phyloP scores from a whole-genome alignment of 2,329 filamentous ascomycete species.

The Beauveria australis region DNA sequence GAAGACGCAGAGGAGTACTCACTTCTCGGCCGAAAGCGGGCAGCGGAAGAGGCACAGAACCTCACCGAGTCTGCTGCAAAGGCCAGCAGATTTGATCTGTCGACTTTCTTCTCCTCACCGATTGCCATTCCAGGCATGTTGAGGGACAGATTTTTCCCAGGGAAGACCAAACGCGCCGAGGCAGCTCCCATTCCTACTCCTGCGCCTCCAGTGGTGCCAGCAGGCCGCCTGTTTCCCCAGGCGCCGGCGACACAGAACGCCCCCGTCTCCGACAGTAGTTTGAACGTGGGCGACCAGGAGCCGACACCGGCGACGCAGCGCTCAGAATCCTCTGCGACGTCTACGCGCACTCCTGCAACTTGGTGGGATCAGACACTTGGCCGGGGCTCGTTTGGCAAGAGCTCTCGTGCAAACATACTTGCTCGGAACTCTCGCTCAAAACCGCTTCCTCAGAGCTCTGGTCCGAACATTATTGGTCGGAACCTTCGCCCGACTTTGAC shows the following conservation, averaged over 20 bases:
- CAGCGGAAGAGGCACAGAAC: slow-evolving; percentile 14
- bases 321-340: too few species aligned
- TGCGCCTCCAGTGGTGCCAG: slow-evolving; percentile 19
- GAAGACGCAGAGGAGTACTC: slow-evolving; percentile 34
- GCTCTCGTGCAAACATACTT: too few species aligned
- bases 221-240: slow-evolving; percentile 34
- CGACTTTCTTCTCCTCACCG: slow-evolving; percentile 52
- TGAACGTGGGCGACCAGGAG: too few species aligned
- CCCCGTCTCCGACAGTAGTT: not conserved
- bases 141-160: slow-evolving; percentile 23
- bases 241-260: slow-evolving; percentile 9
- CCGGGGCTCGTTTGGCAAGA: too few species aligned
- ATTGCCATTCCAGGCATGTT: slow-evolving; percentile 30
- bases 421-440: too few species aligned
- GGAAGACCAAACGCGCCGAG: slow-evolving; percentile 15
- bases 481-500: too few species aligned
- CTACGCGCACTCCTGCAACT: too few species aligned
- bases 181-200: slow-evolving; percentile 11
- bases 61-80: slow-evolving; percentile 16
- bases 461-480: too few species aligned
- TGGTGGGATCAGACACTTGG: too few species aligned
- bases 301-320: too few species aligned
- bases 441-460: too few species aligned
- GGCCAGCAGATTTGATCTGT: slow-evolving; percentile 36
- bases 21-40: slow-evolving; percentile 26